Base-by-base conservation (phyloP, 139 green algal species). In the Chlorella sp. region DNA sequence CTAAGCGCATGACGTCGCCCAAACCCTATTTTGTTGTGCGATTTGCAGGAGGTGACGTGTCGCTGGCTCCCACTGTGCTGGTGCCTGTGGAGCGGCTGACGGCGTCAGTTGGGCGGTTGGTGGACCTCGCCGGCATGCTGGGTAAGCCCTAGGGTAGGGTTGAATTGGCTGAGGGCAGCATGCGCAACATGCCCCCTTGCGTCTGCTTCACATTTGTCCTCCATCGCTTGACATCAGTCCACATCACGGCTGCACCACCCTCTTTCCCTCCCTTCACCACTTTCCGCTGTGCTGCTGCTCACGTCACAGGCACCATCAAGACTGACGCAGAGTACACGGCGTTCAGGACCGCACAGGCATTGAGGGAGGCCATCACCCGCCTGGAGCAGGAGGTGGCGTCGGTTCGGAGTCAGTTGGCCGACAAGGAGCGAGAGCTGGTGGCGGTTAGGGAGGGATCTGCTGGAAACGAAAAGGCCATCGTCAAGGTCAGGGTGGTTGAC, bases 51-150 rank as follows among this genome's bases (percentile, higher is more conserved):
- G 22, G 73, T 84, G 59, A 0, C 24, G 24, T 63, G 55, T 30
- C 24, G 14, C 49, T 64, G 59, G 24, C 59, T 5, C 59, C 26
- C 26, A 64, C 59, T 20, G 23, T 64, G 59, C 59, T 31, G 6
- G 59, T 23, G 27, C 64, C 31, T 3, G 70, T 69, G 31, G 78
- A 80, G 14, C 69, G 73, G 22, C 78, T 84, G 59, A 0, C 24
- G 24, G 60, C 65, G 0, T 22, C 75, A 36, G 33, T 36, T 29
- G 67, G 67, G 14, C 65, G 65, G 62, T 33, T 74, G 62, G 27
- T 71, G 24, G 79, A 84, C 51, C 59, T 84, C 67, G 67, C 71
- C 2, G n/a, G 17, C n/a, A n/a, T 79, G 49, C 35, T 84, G 66
- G 62, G 62, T n/a, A n/a, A n/a, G n/a, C n/a, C n/a, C n/a, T n/a